These are phyloP conservation scores for Pichia pseudocactophila DNA, from an alignment of 805 yeast genomes.

Conservation along the genomic window DNA sequence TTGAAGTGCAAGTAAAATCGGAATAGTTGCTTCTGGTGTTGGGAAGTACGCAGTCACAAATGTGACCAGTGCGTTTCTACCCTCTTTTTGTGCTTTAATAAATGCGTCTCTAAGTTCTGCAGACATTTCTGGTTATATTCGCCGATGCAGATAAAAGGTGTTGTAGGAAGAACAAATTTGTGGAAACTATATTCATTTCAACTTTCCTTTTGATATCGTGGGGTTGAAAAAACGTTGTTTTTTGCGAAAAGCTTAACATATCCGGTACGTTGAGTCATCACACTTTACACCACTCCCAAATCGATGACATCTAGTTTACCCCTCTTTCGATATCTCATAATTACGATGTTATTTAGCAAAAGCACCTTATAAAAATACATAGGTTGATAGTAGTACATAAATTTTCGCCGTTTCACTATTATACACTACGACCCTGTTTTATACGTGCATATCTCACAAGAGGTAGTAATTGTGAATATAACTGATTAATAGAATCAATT, in stretches of 20 bases:
- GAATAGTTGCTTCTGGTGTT: constrained; percentile 76
- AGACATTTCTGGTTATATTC: constrained; percentile 17
- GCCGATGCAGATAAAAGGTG: background rate
- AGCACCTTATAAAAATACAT: too few species aligned
- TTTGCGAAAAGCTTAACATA: too few species aligned
- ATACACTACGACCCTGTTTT: background rate
- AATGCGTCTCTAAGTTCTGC: constrained; percentile 29
- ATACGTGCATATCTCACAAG: background rate
- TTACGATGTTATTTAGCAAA: too few species aligned
- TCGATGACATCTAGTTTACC: too few species aligned
- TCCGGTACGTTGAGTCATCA: too few species aligned
- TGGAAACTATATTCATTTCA: too few species aligned
- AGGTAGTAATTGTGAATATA: background rate
- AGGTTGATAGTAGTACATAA: too few species aligned
- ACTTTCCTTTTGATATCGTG: too few species aligned
- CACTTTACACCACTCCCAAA: too few species aligned
- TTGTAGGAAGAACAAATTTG: background rate
- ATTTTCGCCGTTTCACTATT: background rate
- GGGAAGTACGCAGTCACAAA: constrained; percentile 96
- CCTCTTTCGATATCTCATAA: too few species aligned
- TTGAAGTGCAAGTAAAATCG: constrained; percentile 80
- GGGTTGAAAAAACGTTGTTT: too few species aligned
- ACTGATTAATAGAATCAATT: background rate
- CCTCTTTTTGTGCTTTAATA: constrained; percentile 25
- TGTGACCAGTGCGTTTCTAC: constrained; percentile 82